Percentiles rank a stretch among this genome's conserved stretches.
phyloP scores from a whole-genome alignment of 495 filamentous ascomycete species.

The Melanomma pulvis-pyrius region DNA sequence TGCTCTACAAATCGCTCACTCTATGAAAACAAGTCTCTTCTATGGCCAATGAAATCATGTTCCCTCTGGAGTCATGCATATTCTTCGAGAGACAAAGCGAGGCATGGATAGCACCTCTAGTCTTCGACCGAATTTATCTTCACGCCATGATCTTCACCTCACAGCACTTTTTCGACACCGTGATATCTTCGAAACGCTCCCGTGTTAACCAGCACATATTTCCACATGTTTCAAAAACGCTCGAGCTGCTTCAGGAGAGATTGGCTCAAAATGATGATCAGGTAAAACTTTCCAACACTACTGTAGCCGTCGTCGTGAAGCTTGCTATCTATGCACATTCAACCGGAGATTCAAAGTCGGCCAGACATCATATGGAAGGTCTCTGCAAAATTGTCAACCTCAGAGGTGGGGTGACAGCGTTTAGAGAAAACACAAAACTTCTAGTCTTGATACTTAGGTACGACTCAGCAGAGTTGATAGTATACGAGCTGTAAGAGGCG shows the following conservation, averaged over 20 bases:
- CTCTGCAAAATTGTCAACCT: constrained; percentile 45
- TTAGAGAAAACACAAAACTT: constrained; percentile 6
- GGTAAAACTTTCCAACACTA: constrained; percentile 40
- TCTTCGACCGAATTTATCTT: constrained; percentile 46
- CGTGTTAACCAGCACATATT: constrained; percentile 5
- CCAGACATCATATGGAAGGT: constrained; percentile 45
- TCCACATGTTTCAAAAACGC: constrained; percentile 42
- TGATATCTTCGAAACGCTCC: neutral
- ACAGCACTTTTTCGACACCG: constrained; percentile 42
- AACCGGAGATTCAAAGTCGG: constrained; percentile 36
- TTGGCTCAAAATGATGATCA: constrained; percentile 30
- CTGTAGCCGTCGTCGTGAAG: constrained; percentile 43
- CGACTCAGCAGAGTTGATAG: neutral
- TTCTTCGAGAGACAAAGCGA: constrained; percentile 41
- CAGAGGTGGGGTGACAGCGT: constrained; percentile 41
- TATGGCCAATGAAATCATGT: constrained; percentile 47
- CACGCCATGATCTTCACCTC: constrained; percentile 47
- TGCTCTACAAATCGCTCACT: neutral
- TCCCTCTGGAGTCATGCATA: constrained; percentile 48
- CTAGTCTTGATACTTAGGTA: constrained; percentile 7
- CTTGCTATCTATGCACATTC: constrained; percentile 43
- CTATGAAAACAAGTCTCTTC: constrained; percentile 44
- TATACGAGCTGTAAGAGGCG: neutral
- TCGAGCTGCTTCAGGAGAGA: constrained; percentile 46
- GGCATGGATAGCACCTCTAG: constrained; percentile 45